Conservation (phyloP, 2,329 filamentous ascomycete genomes). For the Trichophyton schoenleinii region DNA sequence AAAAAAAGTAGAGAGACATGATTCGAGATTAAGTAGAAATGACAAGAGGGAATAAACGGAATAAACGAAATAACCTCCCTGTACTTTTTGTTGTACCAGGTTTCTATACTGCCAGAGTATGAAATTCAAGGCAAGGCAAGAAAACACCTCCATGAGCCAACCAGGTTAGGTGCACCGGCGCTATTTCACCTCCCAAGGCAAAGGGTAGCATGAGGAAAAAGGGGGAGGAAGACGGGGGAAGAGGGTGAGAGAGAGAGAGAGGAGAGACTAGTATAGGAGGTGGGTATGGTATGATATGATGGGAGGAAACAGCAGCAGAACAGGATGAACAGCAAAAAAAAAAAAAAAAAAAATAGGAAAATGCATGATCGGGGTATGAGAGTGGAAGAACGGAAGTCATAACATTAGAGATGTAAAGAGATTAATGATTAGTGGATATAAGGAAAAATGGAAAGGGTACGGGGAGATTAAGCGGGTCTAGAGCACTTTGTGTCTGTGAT, state of each 20-base stretch:
- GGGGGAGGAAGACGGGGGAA: neutral
- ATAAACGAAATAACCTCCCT: neutral
- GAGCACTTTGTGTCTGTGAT: constrained; percentile 21
- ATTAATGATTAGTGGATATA: no score
- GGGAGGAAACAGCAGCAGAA: no score
- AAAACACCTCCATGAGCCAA: neutral
- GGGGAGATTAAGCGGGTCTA: constrained; percentile 11
- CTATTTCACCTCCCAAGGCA: neutral
- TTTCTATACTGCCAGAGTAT: constrained; percentile 1
- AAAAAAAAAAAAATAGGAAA: neutral
- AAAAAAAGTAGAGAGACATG: neutral
- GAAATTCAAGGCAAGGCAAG: neutral
- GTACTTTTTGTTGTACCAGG: neutral
- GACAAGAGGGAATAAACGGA: neutral
- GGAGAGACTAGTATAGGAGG: neutral
- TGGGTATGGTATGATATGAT: neutral
- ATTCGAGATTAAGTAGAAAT: neutral
- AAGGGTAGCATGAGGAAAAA: no score
- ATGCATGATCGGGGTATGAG: neutral
- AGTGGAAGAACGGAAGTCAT: neutral
- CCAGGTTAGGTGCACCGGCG: neutral
- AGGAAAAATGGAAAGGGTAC: no score
- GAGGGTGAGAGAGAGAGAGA: neutral
- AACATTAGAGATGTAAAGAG: neutral
- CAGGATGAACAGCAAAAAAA: no score